Percentiles rank a stretch among this genome's conserved stretches.
These are phyloP conservation scores for Cucurbita maxima DNA, from an alignment of 306 rosid species.

Conservation along the genomic window DNA sequence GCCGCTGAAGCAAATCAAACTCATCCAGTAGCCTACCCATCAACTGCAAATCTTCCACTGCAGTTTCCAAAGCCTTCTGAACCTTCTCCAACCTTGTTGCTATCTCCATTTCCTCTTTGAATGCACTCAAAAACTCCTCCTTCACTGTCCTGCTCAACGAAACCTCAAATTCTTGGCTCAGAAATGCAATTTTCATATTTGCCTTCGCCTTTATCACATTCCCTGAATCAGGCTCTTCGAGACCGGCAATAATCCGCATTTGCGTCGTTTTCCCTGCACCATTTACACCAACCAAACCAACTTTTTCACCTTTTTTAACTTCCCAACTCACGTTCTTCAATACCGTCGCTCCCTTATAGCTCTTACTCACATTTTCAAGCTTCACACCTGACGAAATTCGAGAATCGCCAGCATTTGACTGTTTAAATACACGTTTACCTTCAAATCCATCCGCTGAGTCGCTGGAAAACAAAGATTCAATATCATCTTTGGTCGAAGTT, in stretches of 20 bases:
- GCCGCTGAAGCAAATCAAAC: constrained; percentile 74
- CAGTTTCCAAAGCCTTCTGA: constrained; percentile 74
- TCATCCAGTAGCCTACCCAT: constrained; percentile 96
- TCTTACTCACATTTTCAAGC: constrained; percentile 56
- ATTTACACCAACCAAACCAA: constrained; percentile 85
- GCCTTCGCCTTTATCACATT: constrained; percentile 56
- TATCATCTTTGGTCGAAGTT: constrained; percentile 27
- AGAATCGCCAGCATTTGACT: constrained; percentile 46
- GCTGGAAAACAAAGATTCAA: constrained; percentile 61
- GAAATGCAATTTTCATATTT: constrained; percentile 75
- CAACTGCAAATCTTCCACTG: constrained; percentile 67
- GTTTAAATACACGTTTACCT: constrained; percentile 24
- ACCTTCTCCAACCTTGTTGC: constrained; percentile 62
- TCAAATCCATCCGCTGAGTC: constrained; percentile 19
- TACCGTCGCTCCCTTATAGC: constrained; percentile 66
- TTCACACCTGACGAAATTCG: constrained; percentile 66
- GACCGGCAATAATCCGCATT: constrained; percentile 77
- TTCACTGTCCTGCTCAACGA: constrained; percentile 64
- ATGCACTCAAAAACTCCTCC: constrained; percentile 84
- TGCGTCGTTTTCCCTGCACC: constrained; percentile 96
- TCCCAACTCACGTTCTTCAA: constrained; percentile 77
- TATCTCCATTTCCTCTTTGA: constrained; percentile 87
- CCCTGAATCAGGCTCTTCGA: constrained; percentile 78
- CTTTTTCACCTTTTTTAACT: constrained; percentile 83
- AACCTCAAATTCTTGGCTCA: constrained; percentile 92